Evolutionary conservation across 768 basidiomycete species (phyloP).

Genomic region (Lactarius pseudohatsudake): DNA sequence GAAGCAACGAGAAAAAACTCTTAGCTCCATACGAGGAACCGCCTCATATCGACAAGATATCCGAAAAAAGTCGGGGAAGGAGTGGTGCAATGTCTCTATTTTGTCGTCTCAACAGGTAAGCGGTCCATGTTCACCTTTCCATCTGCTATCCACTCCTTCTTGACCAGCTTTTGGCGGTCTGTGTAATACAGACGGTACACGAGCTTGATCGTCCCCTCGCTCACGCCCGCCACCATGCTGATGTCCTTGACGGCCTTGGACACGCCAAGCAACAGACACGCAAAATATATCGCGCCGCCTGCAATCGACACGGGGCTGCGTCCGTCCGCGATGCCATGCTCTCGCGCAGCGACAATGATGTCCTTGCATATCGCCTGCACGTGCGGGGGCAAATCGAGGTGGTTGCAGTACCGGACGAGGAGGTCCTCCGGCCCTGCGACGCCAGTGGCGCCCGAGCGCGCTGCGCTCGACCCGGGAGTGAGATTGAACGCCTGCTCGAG

Average conservation of each 20-base stretch:
- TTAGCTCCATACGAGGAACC: neutral
- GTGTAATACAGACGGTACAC: conserved; percentile 59
- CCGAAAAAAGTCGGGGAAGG: neutral
- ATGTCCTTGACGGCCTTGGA: conserved; percentile 81
- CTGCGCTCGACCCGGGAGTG: conserved; percentile 72
- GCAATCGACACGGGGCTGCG: conserved; percentile 97
- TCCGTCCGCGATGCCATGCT: conserved; percentile 89
- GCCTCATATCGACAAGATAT: neutral
- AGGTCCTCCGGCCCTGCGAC: conserved; percentile 79
- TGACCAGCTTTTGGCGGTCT: conserved; percentile 76
- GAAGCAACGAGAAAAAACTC: neutral
- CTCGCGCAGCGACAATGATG: conserved; percentile 76
- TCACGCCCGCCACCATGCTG: conserved; percentile 87
- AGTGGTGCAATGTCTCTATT: conserved; percentile 6
- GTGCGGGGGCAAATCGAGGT: conserved; percentile 79
- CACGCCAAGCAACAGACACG: conserved; percentile 76
- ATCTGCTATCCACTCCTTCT: conserved; percentile 82
- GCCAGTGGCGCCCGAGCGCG: conserved; percentile 35
- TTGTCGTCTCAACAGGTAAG: conserved; percentile 36
- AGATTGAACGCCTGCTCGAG: conserved; percentile 88
- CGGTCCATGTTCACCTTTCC: conserved; percentile 60
- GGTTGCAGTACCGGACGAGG: conserved; percentile 91
- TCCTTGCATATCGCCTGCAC: conserved; percentile 83
- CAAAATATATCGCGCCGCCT: conserved; percentile 95
- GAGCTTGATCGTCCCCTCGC: conserved; percentile 92